Evolutionary conservation across 768 basidiomycete species (phyloP).

Genomic region (Kwoniella bestiolae): DNA sequence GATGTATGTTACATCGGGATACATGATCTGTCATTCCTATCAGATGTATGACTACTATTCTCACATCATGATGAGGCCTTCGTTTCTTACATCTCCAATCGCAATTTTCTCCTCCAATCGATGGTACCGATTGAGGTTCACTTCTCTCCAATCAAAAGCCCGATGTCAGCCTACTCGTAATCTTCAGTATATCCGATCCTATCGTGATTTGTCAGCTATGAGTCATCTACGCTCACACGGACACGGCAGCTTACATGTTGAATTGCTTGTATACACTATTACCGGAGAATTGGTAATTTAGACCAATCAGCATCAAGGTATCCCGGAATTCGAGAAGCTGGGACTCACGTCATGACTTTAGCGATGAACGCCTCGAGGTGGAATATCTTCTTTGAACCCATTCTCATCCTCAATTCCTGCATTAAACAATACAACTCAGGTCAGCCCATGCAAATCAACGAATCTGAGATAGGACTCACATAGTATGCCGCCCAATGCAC

Average conservation of each 20-base stretch:
- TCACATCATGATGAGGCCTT: no score
- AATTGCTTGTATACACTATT: constrained; percentile 28
- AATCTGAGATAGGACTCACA: constrained; percentile 61
- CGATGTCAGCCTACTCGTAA: constrained; percentile 17
- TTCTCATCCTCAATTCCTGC: constrained; percentile 94
- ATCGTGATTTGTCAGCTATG: not conserved
- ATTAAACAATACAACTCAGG: not conserved
- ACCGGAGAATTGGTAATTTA: not conserved
- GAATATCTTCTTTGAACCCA: constrained; percentile 90
- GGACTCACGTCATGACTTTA: constrained; percentile 75
- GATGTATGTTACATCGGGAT: not conserved
- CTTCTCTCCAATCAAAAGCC: no score
- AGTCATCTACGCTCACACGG: not conserved
- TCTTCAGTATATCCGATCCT: constrained; percentile 28
- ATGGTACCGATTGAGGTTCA: no score
- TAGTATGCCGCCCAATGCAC: constrained; percentile 99
- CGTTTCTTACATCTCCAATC: no score
- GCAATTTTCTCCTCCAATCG: no score
- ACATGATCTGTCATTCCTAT: not conserved
- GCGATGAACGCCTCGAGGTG: constrained; percentile 98
- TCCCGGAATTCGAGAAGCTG: not conserved
- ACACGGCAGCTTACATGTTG: constrained; percentile 14
- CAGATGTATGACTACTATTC: no score
- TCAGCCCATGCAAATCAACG: constrained; percentile 10
- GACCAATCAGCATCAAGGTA: not conserved